Base-by-base conservation (phyloP, 2,329 filamentous ascomycete genomes). In the Xylariaceae sp. region DNA sequence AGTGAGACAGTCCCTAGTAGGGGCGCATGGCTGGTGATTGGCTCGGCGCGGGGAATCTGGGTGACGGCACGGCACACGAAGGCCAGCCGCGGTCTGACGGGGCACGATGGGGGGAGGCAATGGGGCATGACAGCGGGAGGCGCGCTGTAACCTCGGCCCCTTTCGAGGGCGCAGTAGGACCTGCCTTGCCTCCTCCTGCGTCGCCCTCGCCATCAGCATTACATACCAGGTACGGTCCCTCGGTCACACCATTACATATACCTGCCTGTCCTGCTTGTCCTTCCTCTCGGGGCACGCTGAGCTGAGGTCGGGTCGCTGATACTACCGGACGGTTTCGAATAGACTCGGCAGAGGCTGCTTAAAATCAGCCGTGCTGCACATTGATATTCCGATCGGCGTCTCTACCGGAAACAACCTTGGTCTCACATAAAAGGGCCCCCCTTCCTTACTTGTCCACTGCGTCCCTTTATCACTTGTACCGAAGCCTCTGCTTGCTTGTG, bases 111-210 rank as follows among this genome's bases (percentile, higher is more conserved):
- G n/a, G n/a, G n/a, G n/a, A n/a, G n/a, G n/a, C n/a, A n/a, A 47
- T 37, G 39, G 16, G 13, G 30, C 9, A 41, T 41, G 39, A 22
- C 18, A 41, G 37, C 37, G 18, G 53, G 54, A 41, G 43, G 49
- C 36, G 52, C 58, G 61, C 57, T 63, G 59, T 61, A 63, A 65
- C 61, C 58, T 63, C 61, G 62, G 58, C 57, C 53, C 50, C 52
- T 63, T 49, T 57, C 46, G 16, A 16, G 19, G 37, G 37, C 15
- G 26, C 26, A 26, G 26, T 8, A 26, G 26, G 26, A 26, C 26
- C 26, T 5, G 26, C 26, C 8, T 5, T 5, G 8, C 5, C 26
- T 8, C 8, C 26, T 26, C 26, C 26, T 26, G 26, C 26, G 5
- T 47, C n/a, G n/a, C n/a, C 42, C n/a, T 44, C 41, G 44, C 47